phyloP scores from a whole-genome alignment of 805 yeast genomes.

The Blastobotrys americana region DNA sequence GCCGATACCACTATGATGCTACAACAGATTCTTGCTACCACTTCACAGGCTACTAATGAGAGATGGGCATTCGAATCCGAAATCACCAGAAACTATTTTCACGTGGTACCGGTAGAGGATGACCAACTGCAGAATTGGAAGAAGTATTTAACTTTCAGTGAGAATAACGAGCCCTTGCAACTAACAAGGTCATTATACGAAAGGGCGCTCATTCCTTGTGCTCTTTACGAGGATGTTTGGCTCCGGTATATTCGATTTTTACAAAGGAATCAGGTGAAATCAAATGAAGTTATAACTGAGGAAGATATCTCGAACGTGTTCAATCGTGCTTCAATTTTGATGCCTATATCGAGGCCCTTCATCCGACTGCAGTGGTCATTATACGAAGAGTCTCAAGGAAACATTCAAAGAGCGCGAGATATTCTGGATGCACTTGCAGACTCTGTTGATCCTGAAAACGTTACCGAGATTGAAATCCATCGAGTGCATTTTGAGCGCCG shows the following conservation, averaged over 20 bases:
- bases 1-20: conserved; percentile 4
- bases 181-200: conserved; percentile 51
- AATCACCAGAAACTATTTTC: conserved; percentile 54
- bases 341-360: conserved; percentile 27
- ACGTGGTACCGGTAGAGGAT: conserved; percentile 39
- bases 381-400: conserved; percentile 28
- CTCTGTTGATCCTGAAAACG: conserved; percentile 12
- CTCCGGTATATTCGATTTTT: conserved; percentile 49
- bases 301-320: conserved; percentile 40
- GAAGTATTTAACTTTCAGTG: conserved; percentile 53
- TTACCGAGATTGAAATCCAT: conserved; percentile 19
- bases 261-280: conserved; percentile 13
- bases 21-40: conserved; percentile 34
- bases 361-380: conserved; percentile 30
- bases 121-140: conserved; percentile 53
- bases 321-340: conserved; percentile 40
- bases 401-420: conserved; percentile 24
- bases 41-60: conserved; percentile 47
- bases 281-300: background rate
- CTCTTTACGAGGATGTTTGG: conserved; percentile 62
- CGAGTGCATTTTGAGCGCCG: conserved; percentile 24
- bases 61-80: conserved; percentile 74
- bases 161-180: conserved; percentile 21
- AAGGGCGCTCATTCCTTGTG: conserved; percentile 52
- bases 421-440: conserved; percentile 18